Conservation (phyloP, 257 asterid species). For the Cruciata laevipes region DNA sequence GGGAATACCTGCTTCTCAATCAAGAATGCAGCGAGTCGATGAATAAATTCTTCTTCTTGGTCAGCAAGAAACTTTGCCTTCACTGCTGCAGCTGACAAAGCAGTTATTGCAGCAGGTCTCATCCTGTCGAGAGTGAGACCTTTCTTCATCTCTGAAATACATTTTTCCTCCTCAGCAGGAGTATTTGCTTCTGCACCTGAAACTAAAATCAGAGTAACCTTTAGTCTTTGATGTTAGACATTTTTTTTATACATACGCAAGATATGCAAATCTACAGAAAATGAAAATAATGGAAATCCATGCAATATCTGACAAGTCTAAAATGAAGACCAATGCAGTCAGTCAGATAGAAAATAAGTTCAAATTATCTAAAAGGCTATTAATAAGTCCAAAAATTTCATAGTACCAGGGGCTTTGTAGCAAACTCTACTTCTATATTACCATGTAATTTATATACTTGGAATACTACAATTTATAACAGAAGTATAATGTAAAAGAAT, state of each 20-base stretch:
- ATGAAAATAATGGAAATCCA: neutral
- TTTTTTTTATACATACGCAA: neutral
- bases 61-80: constrained; percentile 96
- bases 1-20: constrained; percentile 78
- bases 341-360: neutral
- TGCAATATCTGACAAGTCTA: neutral
- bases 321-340: neutral
- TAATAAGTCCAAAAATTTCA: neutral
- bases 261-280: constrained; percentile 1
- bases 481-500: neutral
- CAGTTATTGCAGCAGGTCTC: constrained; percentile 68
- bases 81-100: constrained; percentile 92
- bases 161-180: constrained; percentile 27
- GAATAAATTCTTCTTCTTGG: constrained; percentile 88
- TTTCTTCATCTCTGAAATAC: constrained; percentile 23
- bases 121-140: constrained; percentile 43
- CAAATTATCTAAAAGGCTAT: neutral
- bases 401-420: neutral
- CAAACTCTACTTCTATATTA: neutral
- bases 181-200: constrained; percentile 38
- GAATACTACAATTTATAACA: neutral
- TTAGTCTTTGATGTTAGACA: neutral
- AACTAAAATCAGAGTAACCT: neutral
- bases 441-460: neutral
- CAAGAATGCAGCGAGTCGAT: constrained; percentile 57